phyloP scores from a whole-genome alignment of 305 asterid species.

The Lippia alba region DNA sequence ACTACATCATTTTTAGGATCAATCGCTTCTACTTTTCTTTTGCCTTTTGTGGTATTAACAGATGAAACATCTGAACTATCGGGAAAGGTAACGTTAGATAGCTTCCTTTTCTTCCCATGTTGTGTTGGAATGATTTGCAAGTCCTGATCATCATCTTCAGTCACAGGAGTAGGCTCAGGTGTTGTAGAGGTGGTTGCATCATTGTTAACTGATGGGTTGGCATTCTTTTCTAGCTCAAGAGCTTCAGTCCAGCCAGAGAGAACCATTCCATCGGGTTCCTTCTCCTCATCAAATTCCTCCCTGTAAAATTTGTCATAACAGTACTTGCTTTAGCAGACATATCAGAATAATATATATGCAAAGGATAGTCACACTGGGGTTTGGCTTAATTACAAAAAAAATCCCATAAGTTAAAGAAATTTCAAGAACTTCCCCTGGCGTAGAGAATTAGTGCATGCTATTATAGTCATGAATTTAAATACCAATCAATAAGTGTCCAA shows the following conservation, averaged over 20 bases:
- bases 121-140: conserved; percentile 47
- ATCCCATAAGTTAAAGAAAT: too few relatives aligned
- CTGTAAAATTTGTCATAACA: conserved; percentile 43
- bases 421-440: too few relatives aligned
- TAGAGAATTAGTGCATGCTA: too few relatives aligned
- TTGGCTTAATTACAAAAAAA: too few relatives aligned
- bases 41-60: conserved; percentile 30
- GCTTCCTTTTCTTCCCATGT: conserved; percentile 78
- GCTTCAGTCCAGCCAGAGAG: conserved; percentile 88
- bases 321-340: too few relatives aligned
- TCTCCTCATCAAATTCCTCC: conserved; percentile 91
- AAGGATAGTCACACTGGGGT: too few relatives aligned
- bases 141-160: conserved; percentile 62
- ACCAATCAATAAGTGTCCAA: too few relatives aligned
- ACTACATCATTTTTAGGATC: conserved; percentile 46
- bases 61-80: conserved; percentile 34
- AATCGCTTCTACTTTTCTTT: conserved; percentile 50
- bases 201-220: conserved; percentile 45
- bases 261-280: conserved; percentile 94
- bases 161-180: conserved; percentile 42
- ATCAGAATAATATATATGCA: too few relatives aligned
- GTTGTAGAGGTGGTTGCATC: conserved; percentile 71
- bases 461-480: too few relatives aligned
- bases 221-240: conserved; percentile 51
- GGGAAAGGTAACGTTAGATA: conserved; percentile 39